Base-by-base conservation (phyloP, 306 rosid species). In the peach (Prunus persica) region DNA sequence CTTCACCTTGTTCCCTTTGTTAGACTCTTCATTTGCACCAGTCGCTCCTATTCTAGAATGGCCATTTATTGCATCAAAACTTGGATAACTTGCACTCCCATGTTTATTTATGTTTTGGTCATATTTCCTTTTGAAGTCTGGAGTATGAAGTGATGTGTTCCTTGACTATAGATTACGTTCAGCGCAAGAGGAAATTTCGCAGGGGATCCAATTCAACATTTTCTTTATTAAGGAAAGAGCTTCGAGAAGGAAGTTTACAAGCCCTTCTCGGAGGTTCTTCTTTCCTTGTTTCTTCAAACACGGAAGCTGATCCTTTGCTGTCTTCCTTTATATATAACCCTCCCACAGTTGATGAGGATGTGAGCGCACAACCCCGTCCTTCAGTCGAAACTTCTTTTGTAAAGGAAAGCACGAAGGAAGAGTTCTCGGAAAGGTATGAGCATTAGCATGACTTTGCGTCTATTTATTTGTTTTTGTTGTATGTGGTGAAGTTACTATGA, bases 201-300 rank as follows among this genome's bases (percentile, higher is more conserved):
- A 90, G 78, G 83, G 86, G 94, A 69, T 79, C 96, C 19, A 69
- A 76, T 83, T 86, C 91, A 27, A 80, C 98, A 73, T 88, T 85
- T 69, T 84, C 97, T 16, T 57, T 84, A 47, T 78, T 95, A 81
- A 95, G 87, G 88, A 90, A 73, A 84, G 98, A 95, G 84, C 83
- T 90, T 27, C 84, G 89, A 78, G 98, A 95, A 75, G 97, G 97
- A 77, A 88, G 78, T 73, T 75, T 88, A 75, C 96, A 86, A 76
- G 79, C 97, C 69, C 96, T 92, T 79, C 85, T 92, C 24, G 93
- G 93, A 65, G 96, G 96, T 74, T 90, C 98, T 71, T 87, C 88
- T 14, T 82, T 66, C 78, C 18, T 76, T 14, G 65, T 86, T 62
- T 73, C 96, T 30, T 81, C 90, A 47, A 88, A 82, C 67, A 68